A percentile compares a stretch with the other conserved stretches of the same genome.
Conservation (phyloP, 257 asterid species). For the Lavandula angustifolia region DNA sequence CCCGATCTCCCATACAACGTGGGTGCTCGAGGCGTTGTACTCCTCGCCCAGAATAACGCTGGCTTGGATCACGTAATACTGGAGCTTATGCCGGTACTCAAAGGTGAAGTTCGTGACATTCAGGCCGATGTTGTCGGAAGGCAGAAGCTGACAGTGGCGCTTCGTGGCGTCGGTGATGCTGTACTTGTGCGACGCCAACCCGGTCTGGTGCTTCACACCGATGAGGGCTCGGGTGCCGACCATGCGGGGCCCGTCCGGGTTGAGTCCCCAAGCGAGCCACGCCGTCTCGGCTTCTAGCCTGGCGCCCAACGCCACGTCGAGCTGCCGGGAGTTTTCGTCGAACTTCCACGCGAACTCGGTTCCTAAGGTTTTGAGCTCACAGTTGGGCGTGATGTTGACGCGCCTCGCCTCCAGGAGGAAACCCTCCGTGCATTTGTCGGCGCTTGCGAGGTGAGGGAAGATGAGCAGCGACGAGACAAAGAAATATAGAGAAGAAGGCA, state of each 20-base stretch:
- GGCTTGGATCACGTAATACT: conserved; percentile 41
- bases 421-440: conserved; percentile 30
- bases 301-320: conserved; percentile 49
- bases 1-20: conserved; percentile 59
- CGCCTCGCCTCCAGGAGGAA: conserved; percentile 32
- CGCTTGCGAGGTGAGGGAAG: conserved; percentile 18
- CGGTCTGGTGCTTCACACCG: conserved; percentile 36
- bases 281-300: conserved; percentile 31
- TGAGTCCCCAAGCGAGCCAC: conserved; percentile 76
- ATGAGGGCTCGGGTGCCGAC: conserved; percentile 58
- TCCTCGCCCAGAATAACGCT: conserved; percentile 35
- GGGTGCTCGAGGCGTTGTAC: conserved; percentile 35
- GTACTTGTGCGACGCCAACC: conserved; percentile 21
- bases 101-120: conserved; percentile 32
- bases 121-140: conserved; percentile 39
- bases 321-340: conserved; percentile 28
- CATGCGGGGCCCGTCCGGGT: conserved; percentile 50
- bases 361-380: conserved; percentile 32
- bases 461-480: background rate
- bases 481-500: conserved; percentile 1
- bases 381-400: conserved; percentile 30
- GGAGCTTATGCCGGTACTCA: background rate
- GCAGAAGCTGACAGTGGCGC: conserved; percentile 46
- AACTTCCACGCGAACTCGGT: conserved; percentile 54
- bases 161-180: conserved; percentile 40